phyloP scores from a whole-genome alignment of 768 basidiomycete species.

The Candolleomyces eurysporus region DNA sequence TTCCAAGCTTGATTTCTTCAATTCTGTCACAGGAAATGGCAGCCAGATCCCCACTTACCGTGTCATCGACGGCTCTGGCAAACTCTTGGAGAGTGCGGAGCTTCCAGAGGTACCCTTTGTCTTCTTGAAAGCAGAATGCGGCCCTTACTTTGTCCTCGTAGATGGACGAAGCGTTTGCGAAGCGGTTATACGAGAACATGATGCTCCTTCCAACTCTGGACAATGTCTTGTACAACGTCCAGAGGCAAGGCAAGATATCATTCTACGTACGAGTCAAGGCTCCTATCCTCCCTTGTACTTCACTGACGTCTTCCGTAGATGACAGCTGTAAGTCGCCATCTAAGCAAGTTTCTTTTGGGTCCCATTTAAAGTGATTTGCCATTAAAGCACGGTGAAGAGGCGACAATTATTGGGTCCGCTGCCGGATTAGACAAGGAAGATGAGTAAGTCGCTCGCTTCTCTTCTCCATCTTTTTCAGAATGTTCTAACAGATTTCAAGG shows the following conservation, averaged over 20 bases:
- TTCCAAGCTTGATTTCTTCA: slow-evolving; percentile 74
- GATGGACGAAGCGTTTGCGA: slow-evolving; percentile 70
- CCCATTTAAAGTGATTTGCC: slow-evolving; percentile 1
- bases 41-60: slow-evolving; percentile 82
- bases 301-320: slow-evolving; percentile 46
- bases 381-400: slow-evolving; percentile 83
- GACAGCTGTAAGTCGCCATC: slow-evolving; percentile 62
- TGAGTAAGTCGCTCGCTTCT: slow-evolving; percentile 54
- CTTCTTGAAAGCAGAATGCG: neutral
- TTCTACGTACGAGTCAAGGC: slow-evolving; percentile 54
- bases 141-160: slow-evolving; percentile 21
- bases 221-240: slow-evolving; percentile 86
- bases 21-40: slow-evolving; percentile 61
- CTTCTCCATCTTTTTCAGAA: neutral
- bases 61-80: slow-evolving; percentile 78
- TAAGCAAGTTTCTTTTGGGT: slow-evolving; percentile 1
- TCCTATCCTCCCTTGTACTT: neutral
- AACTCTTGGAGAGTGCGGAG: slow-evolving; percentile 68
- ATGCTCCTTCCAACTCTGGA: slow-evolving; percentile 79
- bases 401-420: slow-evolving; percentile 84
- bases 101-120: slow-evolving; percentile 62
- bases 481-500: slow-evolving; percentile 32
- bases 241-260: slow-evolving; percentile 90
- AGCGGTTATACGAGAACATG: slow-evolving; percentile 78
- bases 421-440: slow-evolving; percentile 81